A percentile compares a stretch with the other conserved stretches of the same genome.
Conservation (phyloP, 2,329 filamentous ascomycete species). For the Nemania diffusa region DNA sequence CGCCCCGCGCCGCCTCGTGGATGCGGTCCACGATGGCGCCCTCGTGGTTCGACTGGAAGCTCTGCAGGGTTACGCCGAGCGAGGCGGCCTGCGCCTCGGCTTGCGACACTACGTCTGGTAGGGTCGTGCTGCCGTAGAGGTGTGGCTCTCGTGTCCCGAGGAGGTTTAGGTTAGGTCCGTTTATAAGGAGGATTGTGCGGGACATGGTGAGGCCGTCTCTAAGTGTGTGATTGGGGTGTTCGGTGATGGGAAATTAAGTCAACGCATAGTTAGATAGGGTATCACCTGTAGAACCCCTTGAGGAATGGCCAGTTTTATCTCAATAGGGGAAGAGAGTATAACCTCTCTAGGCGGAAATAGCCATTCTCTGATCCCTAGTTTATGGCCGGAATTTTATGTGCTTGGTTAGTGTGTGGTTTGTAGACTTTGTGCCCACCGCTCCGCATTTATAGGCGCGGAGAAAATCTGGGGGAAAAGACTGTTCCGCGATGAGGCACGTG, state of each 20-base stretch:
- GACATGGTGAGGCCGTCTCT: constrained; percentile 22
- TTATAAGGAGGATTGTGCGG: constrained; percentile 73
- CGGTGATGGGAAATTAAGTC: neutral
- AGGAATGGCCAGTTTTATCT: neutral
- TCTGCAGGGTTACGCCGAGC: constrained; percentile 61
- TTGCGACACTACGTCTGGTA: constrained; percentile 66
- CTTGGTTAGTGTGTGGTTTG: neutral
- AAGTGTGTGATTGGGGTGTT: neutral
- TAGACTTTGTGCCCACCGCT: constrained; percentile 8
- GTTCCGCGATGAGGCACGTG: constrained; percentile 1
- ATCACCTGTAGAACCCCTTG: neutral
- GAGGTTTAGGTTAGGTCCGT: constrained; percentile 86
- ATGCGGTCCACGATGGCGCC: constrained; percentile 79
- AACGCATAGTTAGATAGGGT: neutral
- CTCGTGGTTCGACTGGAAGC: constrained; percentile 83
- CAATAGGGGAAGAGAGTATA: neutral
- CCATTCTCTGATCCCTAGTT: neutral
- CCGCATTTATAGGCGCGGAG: constrained; percentile 22
- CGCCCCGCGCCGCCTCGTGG: constrained; percentile 69
- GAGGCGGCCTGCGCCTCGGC: constrained; percentile 60
- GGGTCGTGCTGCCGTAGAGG: constrained; percentile 77
- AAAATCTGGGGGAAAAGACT: constrained; percentile 30
- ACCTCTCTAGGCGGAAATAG: neutral
- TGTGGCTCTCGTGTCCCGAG: constrained; percentile 78
- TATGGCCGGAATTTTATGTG: constrained; percentile 7